Conservation (phyloP, 805 yeast genomes). For the Kuraishia ogatae region DNA sequence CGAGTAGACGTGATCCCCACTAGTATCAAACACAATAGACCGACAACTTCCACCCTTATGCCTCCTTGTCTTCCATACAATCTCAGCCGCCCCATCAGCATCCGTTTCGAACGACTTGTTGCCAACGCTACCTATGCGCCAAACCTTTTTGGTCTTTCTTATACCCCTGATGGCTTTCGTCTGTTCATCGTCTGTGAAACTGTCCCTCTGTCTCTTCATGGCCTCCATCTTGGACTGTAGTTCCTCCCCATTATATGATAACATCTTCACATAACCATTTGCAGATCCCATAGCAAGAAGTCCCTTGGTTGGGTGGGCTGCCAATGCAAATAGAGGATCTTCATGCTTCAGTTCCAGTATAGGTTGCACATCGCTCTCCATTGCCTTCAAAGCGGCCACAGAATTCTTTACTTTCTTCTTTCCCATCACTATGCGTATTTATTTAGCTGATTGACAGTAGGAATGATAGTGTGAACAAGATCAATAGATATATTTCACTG, state of each 20-base stretch:
- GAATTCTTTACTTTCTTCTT: not conserved
- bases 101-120: not conserved
- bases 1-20: constrained; percentile 52
- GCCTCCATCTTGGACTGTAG: constrained; percentile 23
- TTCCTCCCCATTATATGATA: constrained; percentile 43
- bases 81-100: constrained; percentile 15
- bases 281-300: constrained; percentile 67
- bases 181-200: constrained; percentile 13
- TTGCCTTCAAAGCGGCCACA: not conserved
- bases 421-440: not conserved
- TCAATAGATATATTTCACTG: not conserved
- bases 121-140: not conserved
- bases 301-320: constrained; percentile 70
- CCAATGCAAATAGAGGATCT: constrained; percentile 68
- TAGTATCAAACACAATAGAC: constrained; percentile 54
- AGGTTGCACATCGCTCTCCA: not conserved
- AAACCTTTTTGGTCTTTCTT: not conserved
- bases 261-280: constrained; percentile 65
- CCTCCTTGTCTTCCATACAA: constrained; percentile 77
- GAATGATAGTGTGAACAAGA: not conserved
- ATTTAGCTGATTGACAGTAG: no score
- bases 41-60: constrained; percentile 81
- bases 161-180: not conserved
- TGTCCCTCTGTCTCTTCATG: constrained; percentile 15
- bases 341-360: constrained; percentile 29